These are phyloP conservation scores for Candida maesae DNA, from an alignment of 805 yeast genomes.

Conservation along the genomic window DNA sequence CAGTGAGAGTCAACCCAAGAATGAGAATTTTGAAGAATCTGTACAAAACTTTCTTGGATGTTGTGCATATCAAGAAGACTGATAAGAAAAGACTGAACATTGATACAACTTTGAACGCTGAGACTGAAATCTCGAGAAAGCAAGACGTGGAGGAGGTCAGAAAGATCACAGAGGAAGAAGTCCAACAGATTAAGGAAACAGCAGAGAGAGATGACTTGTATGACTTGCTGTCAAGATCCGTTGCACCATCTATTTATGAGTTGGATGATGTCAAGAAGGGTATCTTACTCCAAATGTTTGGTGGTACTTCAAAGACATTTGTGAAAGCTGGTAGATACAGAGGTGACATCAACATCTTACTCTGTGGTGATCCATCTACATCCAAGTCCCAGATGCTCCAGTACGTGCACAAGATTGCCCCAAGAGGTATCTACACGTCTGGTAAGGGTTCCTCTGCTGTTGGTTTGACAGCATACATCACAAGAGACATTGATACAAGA, in stretches of 20 bases:
- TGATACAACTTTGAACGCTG: conserved; percentile 63
- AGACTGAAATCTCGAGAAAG: conserved; percentile 46
- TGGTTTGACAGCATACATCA: conserved; percentile 95
- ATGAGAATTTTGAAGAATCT: conserved; percentile 80
- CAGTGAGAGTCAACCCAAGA: conserved; percentile 82
- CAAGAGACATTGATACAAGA: conserved; percentile 89
- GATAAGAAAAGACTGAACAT: conserved; percentile 78
- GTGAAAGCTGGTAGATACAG: conserved; percentile 90
- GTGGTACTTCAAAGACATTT: conserved; percentile 90
- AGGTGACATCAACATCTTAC: conserved; percentile 87
- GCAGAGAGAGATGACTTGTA: conserved; percentile 75
- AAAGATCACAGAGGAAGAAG: conserved; percentile 63
- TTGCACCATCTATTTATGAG: conserved; percentile 97
- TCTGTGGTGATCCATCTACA: conserved; percentile 98
- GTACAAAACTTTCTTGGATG: conserved; percentile 91
- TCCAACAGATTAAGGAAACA: conserved; percentile 55
- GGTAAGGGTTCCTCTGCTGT: conserved; percentile 99
- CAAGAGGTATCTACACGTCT: conserved; percentile 95
- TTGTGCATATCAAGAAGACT: conserved; percentile 84
- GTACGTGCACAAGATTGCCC: conserved; percentile 96
- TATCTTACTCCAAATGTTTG: conserved; percentile 84
- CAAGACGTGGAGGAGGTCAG: conserved; percentile 76
- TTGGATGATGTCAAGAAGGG: conserved; percentile 98
- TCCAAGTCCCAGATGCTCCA: conserved; percentile 92
- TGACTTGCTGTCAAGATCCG: conserved; percentile 79